Evolutionary conservation across 2,329 filamentous ascomycete species (phyloP).

Genomic region (Xylariaceae sp.): DNA sequence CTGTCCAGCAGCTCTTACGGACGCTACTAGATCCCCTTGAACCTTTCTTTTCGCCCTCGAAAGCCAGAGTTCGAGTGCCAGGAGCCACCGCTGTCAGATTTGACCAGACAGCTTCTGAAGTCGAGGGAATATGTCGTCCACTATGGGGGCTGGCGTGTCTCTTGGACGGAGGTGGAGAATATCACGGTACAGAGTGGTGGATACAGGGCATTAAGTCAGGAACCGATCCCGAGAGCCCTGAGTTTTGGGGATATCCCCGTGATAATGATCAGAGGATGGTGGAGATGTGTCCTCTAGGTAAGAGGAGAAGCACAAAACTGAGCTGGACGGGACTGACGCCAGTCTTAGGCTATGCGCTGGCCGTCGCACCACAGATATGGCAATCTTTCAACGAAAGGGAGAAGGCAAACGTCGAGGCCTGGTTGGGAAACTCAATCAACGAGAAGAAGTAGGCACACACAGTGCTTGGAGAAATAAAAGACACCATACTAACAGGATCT

Average conservation of each 20-base stretch:
- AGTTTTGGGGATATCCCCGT: conserved; percentile 75
- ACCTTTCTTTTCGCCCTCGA: conserved; percentile 66
- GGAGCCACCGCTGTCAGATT: conserved; percentile 73
- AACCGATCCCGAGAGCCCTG: conserved; percentile 65
- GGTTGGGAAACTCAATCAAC: conserved; percentile 74
- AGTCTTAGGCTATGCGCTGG: conserved; percentile 60
- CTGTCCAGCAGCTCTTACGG: conserved; percentile 59
- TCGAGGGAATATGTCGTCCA: conserved; percentile 73
- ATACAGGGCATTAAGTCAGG: conserved; percentile 68
- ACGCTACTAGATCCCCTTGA: conserved; percentile 68
- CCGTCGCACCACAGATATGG: conserved; percentile 67
- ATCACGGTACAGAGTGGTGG: conserved; percentile 63
- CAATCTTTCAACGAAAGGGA: conserved; percentile 60
- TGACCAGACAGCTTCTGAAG: conserved; percentile 72
- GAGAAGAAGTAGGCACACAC: conserved; percentile 60
- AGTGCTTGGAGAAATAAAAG: background rate
- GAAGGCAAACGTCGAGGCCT: conserved; percentile 64
- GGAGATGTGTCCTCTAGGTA: conserved; percentile 74
- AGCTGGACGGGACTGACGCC: background rate
- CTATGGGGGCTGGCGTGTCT: conserved; percentile 73
- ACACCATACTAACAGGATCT: conserved; percentile 15
- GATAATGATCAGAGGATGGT: conserved; percentile 83
- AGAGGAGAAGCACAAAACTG: conserved; percentile 1
- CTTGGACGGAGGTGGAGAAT: conserved; percentile 65
- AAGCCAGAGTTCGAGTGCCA: conserved; percentile 63